Percentiles rank a stretch among this genome's conserved stretches.
phyloP scores from a whole-genome alignment of 106 monocot genomes.

The Acorus gramineus region DNA sequence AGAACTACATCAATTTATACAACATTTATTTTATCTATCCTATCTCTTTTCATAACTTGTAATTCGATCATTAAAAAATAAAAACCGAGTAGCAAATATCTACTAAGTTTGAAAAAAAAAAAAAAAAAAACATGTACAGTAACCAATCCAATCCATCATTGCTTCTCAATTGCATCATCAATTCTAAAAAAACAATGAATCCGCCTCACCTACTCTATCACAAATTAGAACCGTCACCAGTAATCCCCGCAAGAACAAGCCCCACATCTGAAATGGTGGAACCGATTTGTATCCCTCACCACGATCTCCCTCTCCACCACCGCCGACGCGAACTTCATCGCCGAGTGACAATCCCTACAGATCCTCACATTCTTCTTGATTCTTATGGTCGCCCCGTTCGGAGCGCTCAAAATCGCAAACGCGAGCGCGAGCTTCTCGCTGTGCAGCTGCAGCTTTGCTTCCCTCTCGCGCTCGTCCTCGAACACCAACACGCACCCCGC shows the following conservation, averaged over 20 bases:
- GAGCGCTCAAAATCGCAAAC: slow-evolving; percentile 15
- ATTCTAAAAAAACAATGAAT: no score
- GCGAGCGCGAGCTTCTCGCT: slow-evolving; percentile 31
- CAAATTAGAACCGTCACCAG: slow-evolving; percentile 11
- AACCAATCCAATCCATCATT: no score
- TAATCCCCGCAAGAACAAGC: slow-evolving; percentile 27
- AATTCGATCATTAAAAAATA: no score
- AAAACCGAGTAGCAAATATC: no score
- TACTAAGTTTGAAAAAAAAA: no score
- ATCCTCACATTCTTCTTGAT: slow-evolving; percentile 18
- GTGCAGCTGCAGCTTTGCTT: slow-evolving; percentile 15
- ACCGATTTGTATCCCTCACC: slow-evolving; percentile 20
- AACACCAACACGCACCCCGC: slow-evolving; percentile 13
- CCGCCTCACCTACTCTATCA: no score
- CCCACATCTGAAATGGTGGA: slow-evolving; percentile 12
- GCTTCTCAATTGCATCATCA: no score
- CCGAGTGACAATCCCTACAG: slow-evolving; percentile 21
- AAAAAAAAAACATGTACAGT: no score
- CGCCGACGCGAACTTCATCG: slow-evolving; percentile 16
- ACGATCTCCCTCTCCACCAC: slow-evolving; percentile 16
- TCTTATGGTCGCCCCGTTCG: slow-evolving; percentile 12
- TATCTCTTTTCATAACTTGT: no score
- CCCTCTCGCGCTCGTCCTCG: slow-evolving; percentile 17
- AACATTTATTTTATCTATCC: no score
- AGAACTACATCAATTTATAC: no score